Conservation (phyloP, 495 filamentous ascomycete genomes). For the Recurvomyces mirabilis region DNA sequence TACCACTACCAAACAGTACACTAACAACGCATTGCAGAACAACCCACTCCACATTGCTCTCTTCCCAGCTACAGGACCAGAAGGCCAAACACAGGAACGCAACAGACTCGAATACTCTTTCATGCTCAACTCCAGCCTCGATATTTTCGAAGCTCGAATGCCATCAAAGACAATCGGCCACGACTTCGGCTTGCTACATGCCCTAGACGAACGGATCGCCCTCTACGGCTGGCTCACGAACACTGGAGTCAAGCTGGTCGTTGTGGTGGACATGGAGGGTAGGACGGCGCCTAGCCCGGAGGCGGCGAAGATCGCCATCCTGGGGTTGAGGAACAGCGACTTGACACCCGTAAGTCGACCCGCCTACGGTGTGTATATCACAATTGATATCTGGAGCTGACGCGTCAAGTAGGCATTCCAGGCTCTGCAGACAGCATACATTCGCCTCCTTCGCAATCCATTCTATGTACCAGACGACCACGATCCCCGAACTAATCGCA, state of each 20-base stretch:
- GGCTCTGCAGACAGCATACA: conserved; percentile 83
- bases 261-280: conserved; percentile 78
- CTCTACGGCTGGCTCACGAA: conserved; percentile 97
- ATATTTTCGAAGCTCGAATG: conserved; percentile 76
- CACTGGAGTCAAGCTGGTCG: conserved; percentile 79
- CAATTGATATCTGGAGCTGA: background rate
- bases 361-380: background rate
- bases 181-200: conserved; percentile 84
- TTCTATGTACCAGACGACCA: conserved; percentile 90
- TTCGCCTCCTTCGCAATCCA: conserved; percentile 80
- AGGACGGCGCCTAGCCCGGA: conserved; percentile 29
- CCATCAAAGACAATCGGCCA: conserved; percentile 56
- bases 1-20: background rate
- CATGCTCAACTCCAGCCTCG: conserved; percentile 77
- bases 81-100: conserved; percentile 35
- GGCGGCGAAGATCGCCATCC: conserved; percentile 31
- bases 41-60: conserved; percentile 88
- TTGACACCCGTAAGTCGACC: conserved; percentile 54
- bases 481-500: conserved; percentile 37
- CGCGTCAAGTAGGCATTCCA: conserved; percentile 58
- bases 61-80: conserved; percentile 59
- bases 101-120: conserved; percentile 73
- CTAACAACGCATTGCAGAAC: conserved; percentile 47
- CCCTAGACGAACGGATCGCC: conserved; percentile 81
- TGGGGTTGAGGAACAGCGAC: conserved; percentile 67